Percentiles rank a stretch among this genome's conserved stretches.
These are phyloP conservation scores for Triticum turgidum DNA, from an alignment of 176 grass and related monocot species.

Conservation along the genomic window DNA sequence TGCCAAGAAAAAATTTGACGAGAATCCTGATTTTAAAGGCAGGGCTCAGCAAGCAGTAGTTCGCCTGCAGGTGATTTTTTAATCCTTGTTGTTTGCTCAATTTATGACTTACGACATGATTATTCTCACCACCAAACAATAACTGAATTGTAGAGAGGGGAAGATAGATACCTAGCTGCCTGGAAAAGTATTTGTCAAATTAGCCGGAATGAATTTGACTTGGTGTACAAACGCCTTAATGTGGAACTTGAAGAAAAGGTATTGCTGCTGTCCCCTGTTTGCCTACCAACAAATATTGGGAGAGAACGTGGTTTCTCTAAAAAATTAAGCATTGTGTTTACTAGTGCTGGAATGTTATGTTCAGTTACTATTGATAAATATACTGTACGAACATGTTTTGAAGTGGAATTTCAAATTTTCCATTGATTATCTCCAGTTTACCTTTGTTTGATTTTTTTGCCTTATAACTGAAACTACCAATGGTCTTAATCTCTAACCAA, in stretches of 20 bases:
- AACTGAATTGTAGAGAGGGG: slow-evolving; percentile 65
- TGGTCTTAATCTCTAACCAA: background rate
- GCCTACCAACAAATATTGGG: background rate
- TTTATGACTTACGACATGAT: background rate
- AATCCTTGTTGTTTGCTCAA: slow-evolving; percentile 5
- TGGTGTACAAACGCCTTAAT: slow-evolving; percentile 72
- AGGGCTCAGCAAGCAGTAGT: slow-evolving; percentile 95
- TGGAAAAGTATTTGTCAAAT: slow-evolving; percentile 97
- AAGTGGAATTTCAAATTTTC: background rate
- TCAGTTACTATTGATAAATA: background rate
- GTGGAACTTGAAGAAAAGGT: slow-evolving; percentile 92
- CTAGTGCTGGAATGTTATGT: background rate
- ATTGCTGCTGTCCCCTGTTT: background rate
- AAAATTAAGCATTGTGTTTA: background rate
- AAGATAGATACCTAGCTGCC: slow-evolving; percentile 70
- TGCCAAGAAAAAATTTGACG: slow-evolving; percentile 87
- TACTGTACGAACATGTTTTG: background rate
- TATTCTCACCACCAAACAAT: slow-evolving; percentile 27
- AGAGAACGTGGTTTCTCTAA: background rate
- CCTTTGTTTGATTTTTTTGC: background rate
- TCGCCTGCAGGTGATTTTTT: slow-evolving; percentile 56
- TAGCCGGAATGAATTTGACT: slow-evolving; percentile 79
- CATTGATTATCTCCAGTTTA: background rate
- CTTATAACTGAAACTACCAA: background rate
- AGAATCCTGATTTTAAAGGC: slow-evolving; percentile 64